phyloP scores from a whole-genome alignment of 805 yeast species.

The Yarrowia sp. region DNA sequence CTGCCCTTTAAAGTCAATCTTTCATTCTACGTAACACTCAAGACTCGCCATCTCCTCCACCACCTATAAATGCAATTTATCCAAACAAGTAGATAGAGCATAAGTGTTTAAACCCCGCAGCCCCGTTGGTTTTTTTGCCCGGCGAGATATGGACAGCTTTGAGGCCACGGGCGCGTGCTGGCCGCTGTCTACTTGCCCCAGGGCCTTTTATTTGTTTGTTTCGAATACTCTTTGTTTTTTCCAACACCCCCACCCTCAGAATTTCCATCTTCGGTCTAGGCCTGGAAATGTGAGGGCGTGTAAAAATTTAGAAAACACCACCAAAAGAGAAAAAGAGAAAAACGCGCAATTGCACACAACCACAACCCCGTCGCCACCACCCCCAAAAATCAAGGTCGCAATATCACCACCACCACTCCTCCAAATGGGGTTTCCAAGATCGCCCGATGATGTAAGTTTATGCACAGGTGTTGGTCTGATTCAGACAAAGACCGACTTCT shows the following conservation, averaged over 20 bases:
- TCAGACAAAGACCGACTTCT: conserved; percentile 1
- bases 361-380: too few species aligned
- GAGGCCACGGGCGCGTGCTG: too few species aligned
- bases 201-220: not conserved
- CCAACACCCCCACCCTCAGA: not conserved
- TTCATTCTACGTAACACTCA: too few species aligned
- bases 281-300: too few species aligned
- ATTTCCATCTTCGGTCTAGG: not conserved
- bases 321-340: too few species aligned
- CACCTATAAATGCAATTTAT: conserved; percentile 3
- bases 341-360: too few species aligned
- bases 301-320: too few species aligned
- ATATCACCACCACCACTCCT: not conserved
- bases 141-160: not conserved
- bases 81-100: conserved; percentile 1
- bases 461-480: conserved; percentile 4
- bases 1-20: too few species aligned
- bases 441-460: conserved; percentile 23
- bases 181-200: too few species aligned
- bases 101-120: conserved; percentile 4
- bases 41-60: too few species aligned
- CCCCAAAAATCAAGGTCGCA: too few species aligned
- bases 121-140: not conserved
- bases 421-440: not conserved
- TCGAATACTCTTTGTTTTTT: not conserved